Evolutionary conservation across 805 yeast species (phyloP).

Genomic region (Kuraishia hungarica): DNA sequence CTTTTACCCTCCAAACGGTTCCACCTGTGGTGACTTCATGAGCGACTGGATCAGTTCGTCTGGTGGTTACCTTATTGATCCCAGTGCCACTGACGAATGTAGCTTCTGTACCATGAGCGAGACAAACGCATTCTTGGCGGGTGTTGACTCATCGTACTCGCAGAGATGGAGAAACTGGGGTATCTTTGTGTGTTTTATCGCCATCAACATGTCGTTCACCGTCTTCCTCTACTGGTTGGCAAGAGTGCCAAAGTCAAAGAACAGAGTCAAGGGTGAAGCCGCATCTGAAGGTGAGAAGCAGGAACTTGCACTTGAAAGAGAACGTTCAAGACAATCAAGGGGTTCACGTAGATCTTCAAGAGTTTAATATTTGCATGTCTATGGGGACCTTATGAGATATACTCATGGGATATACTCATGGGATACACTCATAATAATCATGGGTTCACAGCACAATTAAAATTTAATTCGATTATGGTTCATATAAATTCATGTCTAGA

Average conservation of each 20-base stretch:
- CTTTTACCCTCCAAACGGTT: slow-evolving; percentile 44
- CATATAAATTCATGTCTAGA: neutral
- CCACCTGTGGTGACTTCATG: slow-evolving; percentile 52
- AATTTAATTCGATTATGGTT: no score
- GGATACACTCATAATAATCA: no score
- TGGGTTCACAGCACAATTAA: no score
- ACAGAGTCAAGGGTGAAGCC: slow-evolving; percentile 8
- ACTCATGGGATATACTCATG: no score
- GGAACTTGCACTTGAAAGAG: neutral
- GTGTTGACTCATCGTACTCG: slow-evolving; percentile 30
- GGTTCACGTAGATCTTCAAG: neutral
- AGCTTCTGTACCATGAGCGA: slow-evolving; percentile 45
- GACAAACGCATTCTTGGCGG: slow-evolving; percentile 53
- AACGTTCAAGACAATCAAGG: neutral
- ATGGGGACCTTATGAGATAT: neutral
- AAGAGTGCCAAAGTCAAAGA: slow-evolving; percentile 6
- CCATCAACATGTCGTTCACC: slow-evolving; percentile 28
- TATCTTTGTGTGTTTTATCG: slow-evolving; percentile 38
- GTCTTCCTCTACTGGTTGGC: slow-evolving; percentile 23
- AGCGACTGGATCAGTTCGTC: slow-evolving; percentile 21
- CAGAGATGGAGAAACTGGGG: slow-evolving; percentile 50
- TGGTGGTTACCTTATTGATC: slow-evolving; percentile 41
- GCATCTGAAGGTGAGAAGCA: slow-evolving; percentile 1
- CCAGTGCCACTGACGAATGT: slow-evolving; percentile 43
- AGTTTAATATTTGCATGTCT: neutral